Conservation (phyloP, 176 grass and related monocot species). For the Hordeum marinum region DNA sequence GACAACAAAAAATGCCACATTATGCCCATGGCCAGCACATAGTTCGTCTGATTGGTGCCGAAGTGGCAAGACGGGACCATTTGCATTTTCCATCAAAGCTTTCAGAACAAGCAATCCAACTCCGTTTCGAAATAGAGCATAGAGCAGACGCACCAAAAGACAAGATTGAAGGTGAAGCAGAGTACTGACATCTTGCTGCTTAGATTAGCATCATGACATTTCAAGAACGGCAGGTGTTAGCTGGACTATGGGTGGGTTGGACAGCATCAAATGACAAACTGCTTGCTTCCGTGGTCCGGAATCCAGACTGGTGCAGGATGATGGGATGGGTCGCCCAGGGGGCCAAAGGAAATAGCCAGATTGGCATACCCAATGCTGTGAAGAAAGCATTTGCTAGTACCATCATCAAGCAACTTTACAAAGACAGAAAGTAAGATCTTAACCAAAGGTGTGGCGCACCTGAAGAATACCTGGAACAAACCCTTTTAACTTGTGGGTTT, state of each 20-base stretch:
- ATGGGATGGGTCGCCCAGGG: background rate
- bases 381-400: background rate
- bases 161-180: background rate
- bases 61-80: conserved; percentile 7
- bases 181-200: background rate
- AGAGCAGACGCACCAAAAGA: background rate
- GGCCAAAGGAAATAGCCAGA: background rate
- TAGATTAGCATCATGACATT: background rate
- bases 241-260: conserved; percentile 17
- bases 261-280: conserved; percentile 33
- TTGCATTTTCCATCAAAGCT: background rate
- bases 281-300: conserved; percentile 10
- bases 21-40: conserved; percentile 17
- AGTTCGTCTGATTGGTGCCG: background rate
- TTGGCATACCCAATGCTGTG: background rate
- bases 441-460: background rate
- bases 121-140: background rate
- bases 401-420: background rate
- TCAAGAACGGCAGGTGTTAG: background rate
- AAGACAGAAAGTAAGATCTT: background rate
- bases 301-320: background rate
- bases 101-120: background rate
- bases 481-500: background rate
- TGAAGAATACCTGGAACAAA: background rate
- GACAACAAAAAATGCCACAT: conserved; percentile 9